Conservation (phyloP, 2,329 filamentous ascomycete species). For the Bertia moriformis region DNA sequence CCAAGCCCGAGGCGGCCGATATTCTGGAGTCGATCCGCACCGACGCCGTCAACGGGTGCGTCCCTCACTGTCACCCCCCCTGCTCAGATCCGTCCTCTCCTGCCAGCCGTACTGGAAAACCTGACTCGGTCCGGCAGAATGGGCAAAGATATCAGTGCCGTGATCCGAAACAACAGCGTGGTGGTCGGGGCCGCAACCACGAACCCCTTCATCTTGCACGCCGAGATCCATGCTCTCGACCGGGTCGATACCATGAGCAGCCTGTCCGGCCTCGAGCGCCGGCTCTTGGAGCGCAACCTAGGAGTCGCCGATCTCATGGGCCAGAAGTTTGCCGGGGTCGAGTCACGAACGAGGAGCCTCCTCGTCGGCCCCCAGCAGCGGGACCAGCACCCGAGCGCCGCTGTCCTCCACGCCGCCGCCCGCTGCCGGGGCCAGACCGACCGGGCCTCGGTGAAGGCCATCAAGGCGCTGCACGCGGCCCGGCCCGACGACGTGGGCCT, state of each 20-base stretch:
- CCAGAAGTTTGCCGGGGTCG: constrained; percentile 52
- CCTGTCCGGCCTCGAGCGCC: constrained; percentile 61
- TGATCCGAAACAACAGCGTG: constrained; percentile 51
- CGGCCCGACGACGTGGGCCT: constrained; percentile 8
- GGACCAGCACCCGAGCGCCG: constrained; percentile 11
- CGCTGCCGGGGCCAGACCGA: constrained; percentile 22
- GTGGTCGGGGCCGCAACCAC: constrained; percentile 22
- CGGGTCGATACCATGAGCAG: constrained; percentile 46
- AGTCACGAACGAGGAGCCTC: constrained; percentile 25
- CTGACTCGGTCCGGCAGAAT: too few species aligned
- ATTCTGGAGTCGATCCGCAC: constrained; percentile 45
- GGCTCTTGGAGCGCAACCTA: constrained; percentile 44
- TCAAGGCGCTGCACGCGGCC: background rate
- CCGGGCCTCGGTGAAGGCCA: constrained; percentile 2
- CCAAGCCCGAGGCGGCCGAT: constrained; percentile 46
- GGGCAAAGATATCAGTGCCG: too few species aligned
- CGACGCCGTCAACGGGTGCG: too few species aligned
- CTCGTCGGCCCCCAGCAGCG: constrained; percentile 16
- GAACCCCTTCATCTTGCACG: constrained; percentile 58
- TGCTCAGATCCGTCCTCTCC: too few species aligned
- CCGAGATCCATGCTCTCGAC: constrained; percentile 39
- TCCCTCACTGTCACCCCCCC: too few species aligned
- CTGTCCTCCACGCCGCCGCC: constrained; percentile 23
- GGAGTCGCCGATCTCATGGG: constrained; percentile 50
- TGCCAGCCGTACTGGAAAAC: too few species aligned